Conservation (phyloP, 2,329 filamentous ascomycete species). For the Fonsecaea nubica region DNA sequence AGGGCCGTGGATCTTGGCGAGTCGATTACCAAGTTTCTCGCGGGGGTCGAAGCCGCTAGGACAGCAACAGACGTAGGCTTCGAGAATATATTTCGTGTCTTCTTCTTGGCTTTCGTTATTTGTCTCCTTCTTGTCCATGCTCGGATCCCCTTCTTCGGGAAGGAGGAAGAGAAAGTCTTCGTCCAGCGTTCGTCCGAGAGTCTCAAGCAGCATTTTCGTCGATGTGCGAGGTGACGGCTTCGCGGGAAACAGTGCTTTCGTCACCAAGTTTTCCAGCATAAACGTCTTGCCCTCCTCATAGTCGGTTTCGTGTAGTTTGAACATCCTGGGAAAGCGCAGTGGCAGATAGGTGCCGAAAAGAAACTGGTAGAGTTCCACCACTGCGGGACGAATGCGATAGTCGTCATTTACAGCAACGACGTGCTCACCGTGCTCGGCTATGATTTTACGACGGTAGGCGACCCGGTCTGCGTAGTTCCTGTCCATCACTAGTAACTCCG, state of each 20-base stretch:
- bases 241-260: slow-evolving; percentile 51
- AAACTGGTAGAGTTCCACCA: slow-evolving; percentile 64
- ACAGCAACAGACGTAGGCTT: slow-evolving; percentile 64
- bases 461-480: slow-evolving; percentile 63
- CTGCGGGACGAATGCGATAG: slow-evolving; percentile 52
- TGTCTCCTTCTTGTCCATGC: slow-evolving; percentile 15
- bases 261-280: slow-evolving; percentile 56
- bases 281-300: slow-evolving; percentile 41
- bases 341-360: slow-evolving; percentile 63
- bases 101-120: slow-evolving; percentile 9
- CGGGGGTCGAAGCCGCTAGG: slow-evolving; percentile 64
- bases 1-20: slow-evolving; percentile 64
- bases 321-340: slow-evolving; percentile 62
- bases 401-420: slow-evolving; percentile 52
- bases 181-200: slow-evolving; percentile 61
- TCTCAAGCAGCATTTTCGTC: slow-evolving; percentile 53
- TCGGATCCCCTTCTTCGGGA: slow-evolving; percentile 46
- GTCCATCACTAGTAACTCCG: slow-evolving; percentile 65
- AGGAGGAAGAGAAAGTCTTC: slow-evolving; percentile 67
- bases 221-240: slow-evolving; percentile 42
- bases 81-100: slow-evolving; percentile 57
- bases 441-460: slow-evolving; percentile 55
- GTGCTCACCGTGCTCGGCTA: slow-evolving; percentile 52
- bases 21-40: slow-evolving; percentile 60
- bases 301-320: slow-evolving; percentile 46